Percentiles rank a stretch among this genome's conserved stretches.
Conservation (phyloP, 352 stramenopile species). For the Phytophthora sp. region DNA sequence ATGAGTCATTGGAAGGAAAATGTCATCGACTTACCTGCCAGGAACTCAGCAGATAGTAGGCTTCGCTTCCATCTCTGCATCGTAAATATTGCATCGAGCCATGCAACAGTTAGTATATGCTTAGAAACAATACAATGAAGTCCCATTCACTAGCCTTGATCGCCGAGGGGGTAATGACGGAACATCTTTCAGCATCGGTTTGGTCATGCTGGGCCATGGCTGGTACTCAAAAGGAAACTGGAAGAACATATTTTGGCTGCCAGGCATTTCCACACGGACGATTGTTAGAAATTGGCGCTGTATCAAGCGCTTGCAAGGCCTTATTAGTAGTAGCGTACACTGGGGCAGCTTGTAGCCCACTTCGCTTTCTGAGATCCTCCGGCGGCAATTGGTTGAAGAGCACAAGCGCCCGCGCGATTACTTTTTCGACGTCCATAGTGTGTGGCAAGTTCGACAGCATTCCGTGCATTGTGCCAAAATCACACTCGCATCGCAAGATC, state of each 20-base stretch:
- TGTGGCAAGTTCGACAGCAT: conserved; percentile 78
- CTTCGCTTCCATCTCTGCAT: conserved; percentile 21
- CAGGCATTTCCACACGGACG: not conserved
- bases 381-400: conserved; percentile 70
- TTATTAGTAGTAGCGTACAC: conserved; percentile 33
- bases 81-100: not conserved
- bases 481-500: conserved; percentile 72
- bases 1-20: conserved; percentile 4
- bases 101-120: not conserved
- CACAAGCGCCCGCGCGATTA: conserved; percentile 56
- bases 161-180: conserved; percentile 32
- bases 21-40: conserved; percentile 31
- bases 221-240: conserved; percentile 47
- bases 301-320: not conserved
- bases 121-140: not conserved
- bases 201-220: conserved; percentile 34
- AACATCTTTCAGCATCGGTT: conserved; percentile 35
- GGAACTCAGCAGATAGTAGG: conserved; percentile 15
- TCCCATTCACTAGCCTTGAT: conserved; percentile 24
- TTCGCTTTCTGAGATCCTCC: conserved; percentile 36
- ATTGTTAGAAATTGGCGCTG: not conserved
- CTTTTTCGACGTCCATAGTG: conserved; percentile 72
- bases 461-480: conserved; percentile 81
- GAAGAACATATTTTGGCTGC: conserved; percentile 44
- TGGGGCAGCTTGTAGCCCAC: conserved; percentile 22